Evolutionary conservation across 2,329 filamentous ascomycete genomes (phyloP).

Genomic region (Calonectria multiphialidica): DNA sequence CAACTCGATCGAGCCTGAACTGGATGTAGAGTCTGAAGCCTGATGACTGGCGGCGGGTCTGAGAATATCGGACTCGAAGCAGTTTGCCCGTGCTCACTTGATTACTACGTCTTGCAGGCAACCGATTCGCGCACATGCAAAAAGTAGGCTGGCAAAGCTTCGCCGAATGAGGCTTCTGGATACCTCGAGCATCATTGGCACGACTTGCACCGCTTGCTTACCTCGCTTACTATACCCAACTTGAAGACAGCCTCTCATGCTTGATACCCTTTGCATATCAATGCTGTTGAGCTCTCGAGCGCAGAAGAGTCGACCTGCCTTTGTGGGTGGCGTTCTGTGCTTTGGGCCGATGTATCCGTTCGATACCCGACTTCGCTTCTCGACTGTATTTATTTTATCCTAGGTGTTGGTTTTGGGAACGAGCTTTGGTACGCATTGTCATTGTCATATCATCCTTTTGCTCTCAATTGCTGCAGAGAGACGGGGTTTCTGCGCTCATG

Average conservation of each 20-base stretch:
- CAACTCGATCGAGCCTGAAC: neutral
- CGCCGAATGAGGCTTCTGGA: neutral
- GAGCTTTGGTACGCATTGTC: conserved; percentile 7
- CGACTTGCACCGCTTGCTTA: neutral
- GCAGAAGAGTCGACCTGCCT: neutral
- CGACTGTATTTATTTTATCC: conserved; percentile 17
- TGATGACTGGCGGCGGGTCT: neutral
- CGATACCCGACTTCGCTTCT: conserved; percentile 11
- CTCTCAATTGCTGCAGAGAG: neutral
- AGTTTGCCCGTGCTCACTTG: neutral
- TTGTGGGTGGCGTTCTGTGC: neutral
- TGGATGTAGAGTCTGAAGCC: neutral
- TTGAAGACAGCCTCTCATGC: neutral
- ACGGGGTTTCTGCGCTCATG: neutral
- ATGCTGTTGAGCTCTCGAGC: neutral
- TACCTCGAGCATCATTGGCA: neutral
- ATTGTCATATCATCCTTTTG: neutral
- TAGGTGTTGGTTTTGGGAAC: conserved; percentile 18
- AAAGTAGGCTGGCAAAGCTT: neutral
- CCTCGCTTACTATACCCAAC: neutral
- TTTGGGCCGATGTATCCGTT: neutral
- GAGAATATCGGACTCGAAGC: neutral
- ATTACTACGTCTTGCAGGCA: neutral
- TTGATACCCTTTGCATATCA: neutral
- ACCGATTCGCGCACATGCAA: neutral